Conservation (phyloP, 2,329 filamentous ascomycete species). For the Chalaropsis thielavioides region DNA sequence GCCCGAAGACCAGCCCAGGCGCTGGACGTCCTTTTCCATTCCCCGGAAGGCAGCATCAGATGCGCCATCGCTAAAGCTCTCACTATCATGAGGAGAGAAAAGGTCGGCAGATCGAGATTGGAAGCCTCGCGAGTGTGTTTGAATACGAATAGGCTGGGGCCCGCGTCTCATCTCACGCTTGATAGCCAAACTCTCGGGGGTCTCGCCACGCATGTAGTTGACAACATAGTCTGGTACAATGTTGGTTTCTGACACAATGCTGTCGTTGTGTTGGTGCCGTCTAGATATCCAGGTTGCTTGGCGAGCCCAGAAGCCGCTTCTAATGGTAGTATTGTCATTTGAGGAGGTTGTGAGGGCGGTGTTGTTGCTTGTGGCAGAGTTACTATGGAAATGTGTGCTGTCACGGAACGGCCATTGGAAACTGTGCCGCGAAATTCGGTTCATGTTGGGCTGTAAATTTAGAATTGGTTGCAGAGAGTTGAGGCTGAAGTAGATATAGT, state of each 20-base stretch:
- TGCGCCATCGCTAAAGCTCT: background rate
- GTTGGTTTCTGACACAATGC: constrained; percentile 28
- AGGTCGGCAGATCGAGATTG: constrained; percentile 27
- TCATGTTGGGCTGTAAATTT: constrained; percentile 1
- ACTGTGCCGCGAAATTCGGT: constrained; percentile 8
- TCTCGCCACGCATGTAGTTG: constrained; percentile 41
- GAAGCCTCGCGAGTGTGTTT: constrained; percentile 18
- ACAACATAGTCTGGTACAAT: constrained; percentile 42
- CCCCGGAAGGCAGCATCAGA: constrained; percentile 2
- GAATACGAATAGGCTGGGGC: constrained; percentile 12
- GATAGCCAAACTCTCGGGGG: constrained; percentile 36
- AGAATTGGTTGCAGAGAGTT: constrained; percentile 9
- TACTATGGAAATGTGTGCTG: constrained; percentile 11
- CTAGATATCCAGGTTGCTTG: constrained; percentile 9
- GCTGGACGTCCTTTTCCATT: constrained; percentile 13
- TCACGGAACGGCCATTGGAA: constrained; percentile 19
- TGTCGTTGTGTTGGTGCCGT: constrained; percentile 18
- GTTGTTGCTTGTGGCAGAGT: constrained; percentile 14
- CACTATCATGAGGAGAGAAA: constrained; percentile 20
- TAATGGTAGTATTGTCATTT: constrained; percentile 9
- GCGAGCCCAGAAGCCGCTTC: constrained; percentile 15
- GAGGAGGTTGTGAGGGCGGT: constrained; percentile 4
- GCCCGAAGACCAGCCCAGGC: constrained; percentile 25
- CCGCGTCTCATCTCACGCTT: constrained; percentile 27
- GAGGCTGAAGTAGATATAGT: constrained; percentile 8